Evolutionary conservation across 306 rosid species (phyloP).

Genomic region (Senna siamea): DNA sequence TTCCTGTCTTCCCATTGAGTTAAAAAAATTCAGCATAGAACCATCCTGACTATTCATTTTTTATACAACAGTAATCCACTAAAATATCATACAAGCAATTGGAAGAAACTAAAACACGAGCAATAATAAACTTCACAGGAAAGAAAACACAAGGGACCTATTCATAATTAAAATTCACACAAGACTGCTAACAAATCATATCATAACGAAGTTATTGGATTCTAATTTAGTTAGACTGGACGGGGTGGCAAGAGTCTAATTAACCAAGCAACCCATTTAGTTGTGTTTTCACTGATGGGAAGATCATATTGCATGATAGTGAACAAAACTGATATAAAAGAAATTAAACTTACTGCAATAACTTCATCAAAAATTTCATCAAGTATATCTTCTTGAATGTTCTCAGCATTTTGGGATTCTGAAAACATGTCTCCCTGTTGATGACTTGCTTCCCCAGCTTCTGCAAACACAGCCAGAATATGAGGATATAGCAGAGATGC

Average conservation of each 20-base stretch:
- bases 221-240: background rate
- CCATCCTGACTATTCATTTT: background rate
- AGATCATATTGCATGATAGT: constrained; percentile 7
- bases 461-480: constrained; percentile 46
- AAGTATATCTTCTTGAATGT: constrained; percentile 61
- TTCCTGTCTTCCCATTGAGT: background rate
- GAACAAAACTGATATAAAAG: constrained; percentile 21
- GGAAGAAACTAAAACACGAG: background rate
- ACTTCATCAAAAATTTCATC: constrained; percentile 59
- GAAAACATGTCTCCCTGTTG: constrained; percentile 49
- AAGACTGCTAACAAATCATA: background rate
- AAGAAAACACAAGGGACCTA: background rate
- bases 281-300: constrained; percentile 22
- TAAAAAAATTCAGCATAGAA: background rate
- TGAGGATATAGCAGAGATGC: constrained; percentile 3
- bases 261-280: constrained; percentile 2
- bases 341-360: constrained; percentile 62
- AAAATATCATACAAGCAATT: background rate
- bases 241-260: background rate
- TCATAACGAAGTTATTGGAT: background rate
- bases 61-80: background rate
- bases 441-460: constrained; percentile 47
- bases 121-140: background rate
- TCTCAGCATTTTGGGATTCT: constrained; percentile 52
- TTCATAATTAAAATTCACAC: background rate